Evolutionary conservation across 2,329 filamentous ascomycete genomes (phyloP), one percentile per base, ranked within the genome.

Genomic region (Botrytis tulipae): DNA sequence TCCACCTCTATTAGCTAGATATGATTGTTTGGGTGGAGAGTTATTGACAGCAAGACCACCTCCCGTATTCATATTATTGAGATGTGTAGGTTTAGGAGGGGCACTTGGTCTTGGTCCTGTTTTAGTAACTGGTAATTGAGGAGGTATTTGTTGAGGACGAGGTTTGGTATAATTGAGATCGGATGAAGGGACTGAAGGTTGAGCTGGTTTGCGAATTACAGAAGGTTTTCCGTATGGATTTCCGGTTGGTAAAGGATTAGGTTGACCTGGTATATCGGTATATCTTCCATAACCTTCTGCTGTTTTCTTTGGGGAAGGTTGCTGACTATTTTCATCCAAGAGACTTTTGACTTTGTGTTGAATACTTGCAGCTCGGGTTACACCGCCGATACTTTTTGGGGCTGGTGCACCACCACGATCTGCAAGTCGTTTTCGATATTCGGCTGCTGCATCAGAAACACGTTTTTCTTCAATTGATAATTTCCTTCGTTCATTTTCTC

Each of bases 271-370:
- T 48, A 40, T 73, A 44, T 91, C 92, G 32, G 95, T 94, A 81
- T 93, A 98, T 74, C 91, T 91, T 12, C 96, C 96, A 81, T 98
- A 98, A 0, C 95, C 95, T 76, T 95, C 91, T 0, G 95, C 95
- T 0, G 94, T 97, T 77, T 91, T 90, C 42, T 89, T 87, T 22
- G 84, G 83, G 1, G 87, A 81, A 0, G 86, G 83, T 8, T 89
- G 85, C 76, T 86, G 90, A 78, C 90, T 89, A 59, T 92, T 93
- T 79, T 98, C 95, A 75, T 91, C 91, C 25, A 99, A 84, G 68
- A 98, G 85, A 68, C 89, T 93, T 83, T 97, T 93, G 72, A 99
- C 93, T 76, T 95, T 91, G 80, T 93, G 94, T 81, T 98, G 94
- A 78, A 99, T 99, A 40, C 91, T 93, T n/a, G 90, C 88, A 29